phyloP scores from a whole-genome alignment of 2,329 filamentous ascomycete species.

The Trichoderma sp. region DNA sequence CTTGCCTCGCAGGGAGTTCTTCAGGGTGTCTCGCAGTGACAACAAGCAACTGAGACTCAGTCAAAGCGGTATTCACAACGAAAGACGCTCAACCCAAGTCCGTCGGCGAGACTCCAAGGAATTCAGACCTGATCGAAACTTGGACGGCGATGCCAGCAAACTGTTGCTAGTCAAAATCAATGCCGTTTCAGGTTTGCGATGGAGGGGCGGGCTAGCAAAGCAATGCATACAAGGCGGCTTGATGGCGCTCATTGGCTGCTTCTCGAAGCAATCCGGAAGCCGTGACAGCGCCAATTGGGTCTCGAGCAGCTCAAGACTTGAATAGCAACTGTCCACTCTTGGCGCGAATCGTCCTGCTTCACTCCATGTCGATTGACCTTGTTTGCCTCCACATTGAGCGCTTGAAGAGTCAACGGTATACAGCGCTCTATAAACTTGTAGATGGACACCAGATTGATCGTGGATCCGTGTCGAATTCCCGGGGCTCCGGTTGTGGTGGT shows the following conservation, averaged over 20 bases:
- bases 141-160: conserved; percentile 12
- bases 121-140: conserved; percentile 1
- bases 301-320: conserved; percentile 14
- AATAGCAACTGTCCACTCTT: conserved; percentile 6
- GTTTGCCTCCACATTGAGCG: conserved; percentile 11
- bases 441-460: conserved; percentile 14
- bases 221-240: conserved; percentile 5
- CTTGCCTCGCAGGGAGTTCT: background rate
- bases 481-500: too few species aligned
- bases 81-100: background rate
- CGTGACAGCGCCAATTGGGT: conserved; percentile 12
- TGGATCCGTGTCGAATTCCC: background rate
- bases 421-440: too few species aligned
- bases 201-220: conserved; percentile 21
- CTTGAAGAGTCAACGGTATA: background rate
- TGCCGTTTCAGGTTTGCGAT: conserved; percentile 27
- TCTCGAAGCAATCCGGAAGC: conserved; percentile 5
- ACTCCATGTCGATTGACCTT: conserved; percentile 6
- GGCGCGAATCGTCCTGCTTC: conserved; percentile 6
- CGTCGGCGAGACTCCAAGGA: background rate
- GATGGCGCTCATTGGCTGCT: conserved; percentile 11
- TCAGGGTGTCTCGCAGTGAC: background rate
- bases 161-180: conserved; percentile 23
- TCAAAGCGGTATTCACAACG: conserved; percentile 4
- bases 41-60: background rate